Base-by-base conservation (phyloP, 805 yeast genomes). In the Starmerella davenportii region DNA sequence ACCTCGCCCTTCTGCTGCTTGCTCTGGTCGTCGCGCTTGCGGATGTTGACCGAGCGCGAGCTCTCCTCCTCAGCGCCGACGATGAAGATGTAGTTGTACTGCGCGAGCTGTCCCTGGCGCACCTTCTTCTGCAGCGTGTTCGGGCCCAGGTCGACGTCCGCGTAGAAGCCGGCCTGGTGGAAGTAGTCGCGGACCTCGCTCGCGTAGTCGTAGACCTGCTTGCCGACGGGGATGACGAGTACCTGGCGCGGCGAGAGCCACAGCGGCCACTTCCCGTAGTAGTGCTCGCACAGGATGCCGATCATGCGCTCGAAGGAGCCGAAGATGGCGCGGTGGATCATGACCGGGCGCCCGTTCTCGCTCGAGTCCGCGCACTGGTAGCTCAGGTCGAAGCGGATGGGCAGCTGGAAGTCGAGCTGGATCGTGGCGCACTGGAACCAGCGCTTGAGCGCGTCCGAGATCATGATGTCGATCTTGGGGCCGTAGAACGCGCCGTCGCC, bases 201-300 rank as follows among this genome's bases (percentile, higher is more conserved):
- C 32, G 96, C 99, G 56, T 90, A 90, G 48, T 76, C 93, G 55
- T 68, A 74, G 68, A 77, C 87, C 61, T 80, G 82, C 47, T 79
- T 92, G 56, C 95, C 95, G 52, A 90, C 95, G 51, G 98, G 98
- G 23, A 90, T 90, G 53, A 90, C 92, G 52, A 87, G 68, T 42
- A 87, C 72, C 66, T 90, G 99, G 67, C 98, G 79, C 55, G 99
- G 99, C n/a, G 96, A 85, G 58, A 90, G 70, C 98, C 98, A 90
- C 71, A 90, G 81, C 56, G 99, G 99, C 99, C 99, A 90, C 61
- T 84, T 90, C 55, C 99, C 99, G 57, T 85, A 94, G 64, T 69
- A 90, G 66, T 90, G 98, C 64, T 90, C 99, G 43, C 93, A 85
- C 61, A 90, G 74, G 52, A 90, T 87, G 46, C 95, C 98, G 46